Conservation (phyloP, 108 stramenopile genomes). For the Craspedostauros australis region DNA sequence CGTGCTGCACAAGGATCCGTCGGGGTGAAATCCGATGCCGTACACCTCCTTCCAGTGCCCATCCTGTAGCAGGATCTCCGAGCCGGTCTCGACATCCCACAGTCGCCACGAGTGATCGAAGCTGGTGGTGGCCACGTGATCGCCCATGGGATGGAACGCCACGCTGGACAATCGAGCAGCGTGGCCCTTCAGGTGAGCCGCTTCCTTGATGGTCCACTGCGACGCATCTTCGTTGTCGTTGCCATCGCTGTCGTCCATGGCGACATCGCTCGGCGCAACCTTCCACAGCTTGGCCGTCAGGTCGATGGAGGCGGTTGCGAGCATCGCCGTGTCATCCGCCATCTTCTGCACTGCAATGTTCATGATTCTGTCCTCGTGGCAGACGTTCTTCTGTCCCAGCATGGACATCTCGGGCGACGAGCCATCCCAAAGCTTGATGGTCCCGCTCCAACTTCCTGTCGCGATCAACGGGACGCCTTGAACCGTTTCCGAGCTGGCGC, state of each 20-base stretch:
- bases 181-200: slow-evolving; percentile 80
- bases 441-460: slow-evolving; percentile 87
- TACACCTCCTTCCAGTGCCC: slow-evolving; percentile 90
- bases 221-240: slow-evolving; percentile 10
- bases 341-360: slow-evolving; percentile 42
- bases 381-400: slow-evolving; percentile 49
- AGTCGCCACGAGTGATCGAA: slow-evolving; percentile 98
- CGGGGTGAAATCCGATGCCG: slow-evolving; percentile 92
- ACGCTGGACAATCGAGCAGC: slow-evolving; percentile 84
- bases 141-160: slow-evolving; percentile 90
- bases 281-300: slow-evolving; percentile 76
- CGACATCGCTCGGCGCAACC: slow-evolving; percentile 29
- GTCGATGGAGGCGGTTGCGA: slow-evolving; percentile 80
- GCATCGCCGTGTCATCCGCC: slow-evolving; percentile 19
- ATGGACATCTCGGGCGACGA: slow-evolving; percentile 56
- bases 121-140: slow-evolving; percentile 86
- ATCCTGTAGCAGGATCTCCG: slow-evolving; percentile 90
- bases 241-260: slow-evolving; percentile 26
- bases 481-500: slow-evolving; percentile 26
- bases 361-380: slow-evolving; percentile 86
- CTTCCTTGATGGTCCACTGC: slow-evolving; percentile 43
- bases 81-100: slow-evolving; percentile 94
- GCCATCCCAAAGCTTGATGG: slow-evolving; percentile 90
- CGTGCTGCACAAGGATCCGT: slow-evolving; percentile 89
- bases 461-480: slow-evolving; percentile 53